Conservation (phyloP, 495 filamentous ascomycete species). For the Ascodesmis nigricans region DNA sequence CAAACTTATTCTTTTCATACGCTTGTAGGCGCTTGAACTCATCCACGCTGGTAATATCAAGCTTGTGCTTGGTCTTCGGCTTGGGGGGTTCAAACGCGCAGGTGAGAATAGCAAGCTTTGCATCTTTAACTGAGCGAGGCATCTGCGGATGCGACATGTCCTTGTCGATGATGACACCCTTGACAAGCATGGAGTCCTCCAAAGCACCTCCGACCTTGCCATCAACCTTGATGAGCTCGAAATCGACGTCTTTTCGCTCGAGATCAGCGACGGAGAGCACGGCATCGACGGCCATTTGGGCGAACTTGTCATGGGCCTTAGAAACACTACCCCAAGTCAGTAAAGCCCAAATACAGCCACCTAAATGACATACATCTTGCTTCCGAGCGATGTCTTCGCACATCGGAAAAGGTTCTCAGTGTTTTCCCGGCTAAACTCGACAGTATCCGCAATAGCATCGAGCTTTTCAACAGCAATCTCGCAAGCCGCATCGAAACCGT, state of each 20-base stretch:
- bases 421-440: constrained; percentile 58
- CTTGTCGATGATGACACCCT: constrained; percentile 97
- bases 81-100: constrained; percentile 99
- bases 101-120: constrained; percentile 91
- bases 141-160: constrained; percentile 99
- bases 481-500: constrained; percentile 92
- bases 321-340: constrained; percentile 42
- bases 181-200: constrained; percentile 85
- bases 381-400: constrained; percentile 86
- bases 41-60: constrained; percentile 91
- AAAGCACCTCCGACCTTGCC: constrained; percentile 90
- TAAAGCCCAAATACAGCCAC: too few relatives aligned
- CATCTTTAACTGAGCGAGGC: constrained; percentile 79
- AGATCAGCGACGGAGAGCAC: constrained; percentile 92
- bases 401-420: constrained; percentile 74
- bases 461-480: constrained; percentile 86
- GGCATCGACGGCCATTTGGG: constrained; percentile 89
- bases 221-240: constrained; percentile 98
- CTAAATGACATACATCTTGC: constrained; percentile 91
- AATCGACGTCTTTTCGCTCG: constrained; percentile 91
- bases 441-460: constrained; percentile 75
- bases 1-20: constrained; percentile 88
- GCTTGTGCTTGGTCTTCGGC: constrained; percentile 99
- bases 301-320: constrained; percentile 95
- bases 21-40: constrained; percentile 92